Conservation (phyloP, 495 filamentous ascomycete species). For the Annulohypoxylon nitens region DNA sequence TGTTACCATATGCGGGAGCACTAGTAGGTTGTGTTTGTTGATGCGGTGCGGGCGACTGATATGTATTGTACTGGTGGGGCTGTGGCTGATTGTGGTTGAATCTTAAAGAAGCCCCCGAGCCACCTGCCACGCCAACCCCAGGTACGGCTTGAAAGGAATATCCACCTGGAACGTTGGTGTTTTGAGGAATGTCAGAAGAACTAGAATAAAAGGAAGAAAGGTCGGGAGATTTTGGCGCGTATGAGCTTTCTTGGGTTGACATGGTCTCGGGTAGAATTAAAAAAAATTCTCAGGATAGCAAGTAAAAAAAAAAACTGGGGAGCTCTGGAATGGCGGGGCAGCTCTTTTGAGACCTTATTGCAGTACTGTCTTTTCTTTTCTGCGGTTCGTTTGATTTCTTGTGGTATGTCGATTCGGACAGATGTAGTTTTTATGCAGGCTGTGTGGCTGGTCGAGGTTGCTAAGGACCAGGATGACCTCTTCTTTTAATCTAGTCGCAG, state of each 20-base stretch:
- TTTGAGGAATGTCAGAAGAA: slow-evolving; percentile 37
- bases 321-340: slow-evolving; percentile 45
- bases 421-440: slow-evolving; percentile 13
- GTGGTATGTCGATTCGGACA: slow-evolving; percentile 11
- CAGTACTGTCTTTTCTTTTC: slow-evolving; percentile 20
- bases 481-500: slow-evolving; percentile 29
- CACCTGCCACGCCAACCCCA: slow-evolving; percentile 31
- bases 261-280: slow-evolving; percentile 53
- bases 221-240: slow-evolving; percentile 69
- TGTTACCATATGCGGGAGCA: slow-evolving; percentile 38
- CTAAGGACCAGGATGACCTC: slow-evolving; percentile 26
- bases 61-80: slow-evolving; percentile 41
- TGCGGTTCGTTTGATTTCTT: slow-evolving; percentile 10
- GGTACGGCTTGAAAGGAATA: slow-evolving; percentile 61
- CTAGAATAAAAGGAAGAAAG: slow-evolving; percentile 64
- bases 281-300: slow-evolving; percentile 33
- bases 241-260: slow-evolving; percentile 60
- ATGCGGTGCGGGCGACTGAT: slow-evolving; percentile 42
- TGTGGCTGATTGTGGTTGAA: slow-evolving; percentile 42
- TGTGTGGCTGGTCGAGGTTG: slow-evolving; percentile 35
- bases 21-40: slow-evolving; percentile 35
- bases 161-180: slow-evolving; percentile 26
- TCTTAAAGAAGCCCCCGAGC: slow-evolving; percentile 30
- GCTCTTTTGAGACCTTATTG: slow-evolving; percentile 40
- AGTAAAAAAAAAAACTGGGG: slow-evolving; percentile 43